phyloP scores from a whole-genome alignment of 805 yeast genomes.

The Candida multigemmis region DNA sequence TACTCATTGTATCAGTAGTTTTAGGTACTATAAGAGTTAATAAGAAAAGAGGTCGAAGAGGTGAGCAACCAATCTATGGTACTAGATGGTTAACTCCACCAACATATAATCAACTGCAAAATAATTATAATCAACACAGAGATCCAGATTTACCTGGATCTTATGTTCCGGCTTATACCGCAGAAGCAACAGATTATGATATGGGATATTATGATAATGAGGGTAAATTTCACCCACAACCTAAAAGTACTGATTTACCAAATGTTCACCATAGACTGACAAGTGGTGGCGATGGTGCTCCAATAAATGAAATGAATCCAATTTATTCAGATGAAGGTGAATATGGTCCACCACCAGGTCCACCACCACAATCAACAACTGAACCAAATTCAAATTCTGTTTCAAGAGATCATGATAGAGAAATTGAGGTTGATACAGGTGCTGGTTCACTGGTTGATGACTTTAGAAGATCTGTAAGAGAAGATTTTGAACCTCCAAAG shows the following conservation, averaged over 20 bases:
- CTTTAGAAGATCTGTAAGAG: no score
- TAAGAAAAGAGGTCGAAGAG: conserved; percentile 38
- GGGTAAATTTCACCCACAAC: conserved; percentile 38
- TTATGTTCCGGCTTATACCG: conserved; percentile 65
- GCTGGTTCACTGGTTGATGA: no score
- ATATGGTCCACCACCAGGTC: not conserved
- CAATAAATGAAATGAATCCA: no score
- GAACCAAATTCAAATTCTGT: no score
- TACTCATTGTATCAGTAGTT: conserved; percentile 37
- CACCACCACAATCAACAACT: conserved; percentile 1
- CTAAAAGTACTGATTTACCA: conserved; percentile 15
- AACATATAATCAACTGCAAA: conserved; percentile 57
- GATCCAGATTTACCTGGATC: conserved; percentile 31
- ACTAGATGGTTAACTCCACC: conserved; percentile 89
- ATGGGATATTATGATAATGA: conserved; percentile 66
- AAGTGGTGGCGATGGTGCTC: conserved; percentile 8
- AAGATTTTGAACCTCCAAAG: no score
- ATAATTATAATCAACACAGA: conserved; percentile 40
- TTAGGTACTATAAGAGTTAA: conserved; percentile 47
- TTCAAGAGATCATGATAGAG: no score
- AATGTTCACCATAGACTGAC: conserved; percentile 13
- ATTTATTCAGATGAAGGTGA: not conserved
- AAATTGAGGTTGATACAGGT: no score
- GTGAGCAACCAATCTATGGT: conserved; percentile 57
- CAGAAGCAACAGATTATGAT: conserved; percentile 58